A percentile compares a stretch with the other conserved stretches of the same genome.
Evolutionary conservation across 257 asterid genomes (phyloP).

Genomic region (Cynanchum wilfordii): DNA sequence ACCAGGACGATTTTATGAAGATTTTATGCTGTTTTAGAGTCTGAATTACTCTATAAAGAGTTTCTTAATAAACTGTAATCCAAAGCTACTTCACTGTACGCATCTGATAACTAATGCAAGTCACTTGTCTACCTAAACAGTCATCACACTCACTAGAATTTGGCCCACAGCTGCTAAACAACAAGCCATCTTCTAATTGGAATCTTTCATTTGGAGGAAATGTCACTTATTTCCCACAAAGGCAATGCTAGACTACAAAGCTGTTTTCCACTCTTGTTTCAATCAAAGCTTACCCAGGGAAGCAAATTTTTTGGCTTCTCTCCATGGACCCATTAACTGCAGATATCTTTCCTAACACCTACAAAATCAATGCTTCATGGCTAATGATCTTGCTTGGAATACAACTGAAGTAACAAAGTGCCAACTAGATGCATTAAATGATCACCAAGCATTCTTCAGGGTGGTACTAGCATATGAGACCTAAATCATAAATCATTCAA

Average conservation of each 20-base stretch:
- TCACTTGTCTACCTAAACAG: not conserved
- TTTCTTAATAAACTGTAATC: not conserved
- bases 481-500: not conserved
- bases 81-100: not conserved
- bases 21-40: not conserved
- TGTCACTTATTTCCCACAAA: constrained; percentile 1
- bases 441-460: not conserved
- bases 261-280: not conserved
- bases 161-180: constrained; percentile 5
- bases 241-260: constrained; percentile 2
- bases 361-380: not conserved
- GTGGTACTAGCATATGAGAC: not conserved
- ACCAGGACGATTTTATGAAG: not conserved
- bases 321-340: not conserved
- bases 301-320: not conserved
- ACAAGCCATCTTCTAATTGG: not conserved
- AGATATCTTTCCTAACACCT: not conserved
- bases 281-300: not conserved
- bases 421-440: not conserved
- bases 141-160: not conserved
- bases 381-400: not conserved
- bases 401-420: not conserved
- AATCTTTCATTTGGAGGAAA: not conserved
- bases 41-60: not conserved
- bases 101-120: not conserved